Evolutionary conservation across 202 grass and related monocot genomes (phyloP), one percentile per base, ranked within the genome.

Genomic region (Digitaria exilis): DNA sequence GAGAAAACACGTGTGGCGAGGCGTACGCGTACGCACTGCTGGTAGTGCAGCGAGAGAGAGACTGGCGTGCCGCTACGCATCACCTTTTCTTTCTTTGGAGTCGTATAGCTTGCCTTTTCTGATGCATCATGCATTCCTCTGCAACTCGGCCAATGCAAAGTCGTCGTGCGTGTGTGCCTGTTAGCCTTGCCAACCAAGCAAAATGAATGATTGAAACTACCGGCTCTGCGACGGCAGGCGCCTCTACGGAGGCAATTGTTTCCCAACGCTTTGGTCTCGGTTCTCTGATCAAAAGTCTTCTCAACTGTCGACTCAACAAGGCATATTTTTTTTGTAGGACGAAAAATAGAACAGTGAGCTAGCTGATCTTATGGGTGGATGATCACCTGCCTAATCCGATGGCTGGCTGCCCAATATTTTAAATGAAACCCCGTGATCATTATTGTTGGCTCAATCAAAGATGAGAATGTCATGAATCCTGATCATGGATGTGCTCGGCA

Each of bases 171-270:
- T 14, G 52, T 51, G 69, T 73, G 45, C 69, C 75, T 66, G 68
- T 68, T 73, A 77, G 46, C 78, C 68, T 75, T 88, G 80, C 59
- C 60, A 79, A 74, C 86, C 48, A 66, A 66, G 57, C 50, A 60
- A 39, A 56, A 58, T 24, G 11, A 24, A 68, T 80, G 61, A 80
- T 69, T 75, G 41, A 69, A 66, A 54, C 19, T 21, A 50, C 62
- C 54, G 25, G 79, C 63, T 81, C 48, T 59, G 42, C 62, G 74
- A 69, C 51, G 78, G 71, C 85, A 62, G 16, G 3, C 62, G 43
- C 70, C 76, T 62, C 76, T 84, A 76, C 39, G 62, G 81, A 69
- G 64, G 44, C 82, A 88, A 11, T 43, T 31, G 2, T 62, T 16
- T 43, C 22, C 54, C 71, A 45, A 54, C 4, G 9, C n/a, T n/a